Conservation (phyloP, 169 alveolate species). For the Plasmodium vinckei region DNA sequence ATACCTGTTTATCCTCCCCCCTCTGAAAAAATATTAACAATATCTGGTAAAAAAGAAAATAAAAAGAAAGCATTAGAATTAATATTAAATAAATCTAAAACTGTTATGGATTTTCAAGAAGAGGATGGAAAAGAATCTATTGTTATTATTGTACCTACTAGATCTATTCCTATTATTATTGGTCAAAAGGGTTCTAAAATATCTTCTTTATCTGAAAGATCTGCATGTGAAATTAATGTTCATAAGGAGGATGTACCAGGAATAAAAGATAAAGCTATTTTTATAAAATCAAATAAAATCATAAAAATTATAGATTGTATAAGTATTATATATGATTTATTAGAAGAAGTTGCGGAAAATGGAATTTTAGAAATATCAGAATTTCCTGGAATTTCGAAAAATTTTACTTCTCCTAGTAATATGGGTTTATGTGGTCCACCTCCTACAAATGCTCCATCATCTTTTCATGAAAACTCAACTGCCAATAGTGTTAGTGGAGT, state of each 20-base stretch:
- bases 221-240: slow-evolving; percentile 60
- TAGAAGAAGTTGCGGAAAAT: slow-evolving; percentile 64
- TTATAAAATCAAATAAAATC: slow-evolving; percentile 52
- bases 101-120: slow-evolving; percentile 75
- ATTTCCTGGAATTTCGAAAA: slow-evolving; percentile 69
- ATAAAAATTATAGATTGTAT: slow-evolving; percentile 62
- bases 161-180: slow-evolving; percentile 67
- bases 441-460: background rate
- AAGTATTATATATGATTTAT: slow-evolving; percentile 51
- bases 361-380: slow-evolving; percentile 51
- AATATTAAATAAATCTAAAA: slow-evolving; percentile 55
- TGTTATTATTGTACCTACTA: slow-evolving; percentile 67
- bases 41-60: slow-evolving; percentile 69
- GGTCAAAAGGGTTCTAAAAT: slow-evolving; percentile 74
- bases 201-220: slow-evolving; percentile 50
- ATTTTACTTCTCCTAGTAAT: background rate
- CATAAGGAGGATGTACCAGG: slow-evolving; percentile 76
- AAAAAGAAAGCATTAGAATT: slow-evolving; percentile 73
- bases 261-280: slow-evolving; percentile 68
- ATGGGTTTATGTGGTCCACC: background rate
- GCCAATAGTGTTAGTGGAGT: background rate
- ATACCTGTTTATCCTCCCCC: slow-evolving; percentile 67
- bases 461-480: background rate
- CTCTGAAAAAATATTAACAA: slow-evolving; percentile 55
- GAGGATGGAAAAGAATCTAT: slow-evolving; percentile 73